A percentile compares a stretch with the other conserved stretches of the same genome.
These are phyloP conservation scores for Exophiala sideris DNA, from an alignment of 2,329 filamentous ascomycete species.

Conservation along the genomic window DNA sequence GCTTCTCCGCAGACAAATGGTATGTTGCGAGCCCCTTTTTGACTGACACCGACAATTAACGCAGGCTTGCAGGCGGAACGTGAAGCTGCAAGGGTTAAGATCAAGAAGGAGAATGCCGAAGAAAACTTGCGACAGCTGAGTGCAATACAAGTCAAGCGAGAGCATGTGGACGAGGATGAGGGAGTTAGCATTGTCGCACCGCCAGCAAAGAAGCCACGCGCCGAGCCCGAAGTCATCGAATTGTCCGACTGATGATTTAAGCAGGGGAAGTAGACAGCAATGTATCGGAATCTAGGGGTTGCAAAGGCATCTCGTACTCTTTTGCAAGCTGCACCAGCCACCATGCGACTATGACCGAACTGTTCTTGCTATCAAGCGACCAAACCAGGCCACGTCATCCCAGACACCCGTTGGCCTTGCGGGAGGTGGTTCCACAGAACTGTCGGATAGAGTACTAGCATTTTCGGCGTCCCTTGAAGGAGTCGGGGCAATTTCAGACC, in stretches of 20 bases:
- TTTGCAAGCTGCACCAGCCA: background rate
- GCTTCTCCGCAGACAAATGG: slow-evolving; percentile 26
- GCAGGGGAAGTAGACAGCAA: background rate
- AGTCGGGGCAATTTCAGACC: background rate
- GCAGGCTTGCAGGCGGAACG: slow-evolving; percentile 3
- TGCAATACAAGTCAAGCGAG: slow-evolving; percentile 1
- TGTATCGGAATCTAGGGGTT: background rate
- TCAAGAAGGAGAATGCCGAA: slow-evolving; percentile 2
- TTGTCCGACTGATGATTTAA: slow-evolving; percentile 4
- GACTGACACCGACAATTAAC: too few relatives aligned
- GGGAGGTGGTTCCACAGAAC: slow-evolving; percentile 24
- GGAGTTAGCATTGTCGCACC: background rate
- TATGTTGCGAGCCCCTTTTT: slow-evolving; percentile 7
- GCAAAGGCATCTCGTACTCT: background rate
- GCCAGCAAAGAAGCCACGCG: slow-evolving; percentile 2
- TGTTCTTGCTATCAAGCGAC: slow-evolving; percentile 24
- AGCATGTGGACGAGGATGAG: slow-evolving; percentile 2
- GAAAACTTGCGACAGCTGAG: background rate
- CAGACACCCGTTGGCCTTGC: slow-evolving; percentile 23
- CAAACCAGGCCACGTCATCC: slow-evolving; percentile 29
- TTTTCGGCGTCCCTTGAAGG: slow-evolving; percentile 1
- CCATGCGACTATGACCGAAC: slow-evolving; percentile 14
- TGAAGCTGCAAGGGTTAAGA: slow-evolving; percentile 3
- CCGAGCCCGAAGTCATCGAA: background rate
- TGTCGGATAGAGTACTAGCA: slow-evolving; percentile 11